These are phyloP conservation scores for Sphagnum magellanicum DNA, from an alignment of 228 moss, liverwort and hornwort species.

Conservation along the genomic window DNA sequence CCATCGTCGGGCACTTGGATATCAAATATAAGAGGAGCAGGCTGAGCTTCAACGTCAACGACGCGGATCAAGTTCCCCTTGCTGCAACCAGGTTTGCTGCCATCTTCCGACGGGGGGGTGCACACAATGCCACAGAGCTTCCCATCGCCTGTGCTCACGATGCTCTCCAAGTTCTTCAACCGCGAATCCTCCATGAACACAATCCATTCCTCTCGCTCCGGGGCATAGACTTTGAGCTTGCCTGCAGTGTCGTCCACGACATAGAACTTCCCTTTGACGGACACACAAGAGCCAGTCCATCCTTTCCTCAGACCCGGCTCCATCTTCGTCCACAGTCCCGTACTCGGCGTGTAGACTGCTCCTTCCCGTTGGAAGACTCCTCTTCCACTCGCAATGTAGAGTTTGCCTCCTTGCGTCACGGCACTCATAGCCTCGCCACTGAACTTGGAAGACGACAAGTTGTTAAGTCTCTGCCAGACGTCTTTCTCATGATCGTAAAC, in stretches of 20 bases:
- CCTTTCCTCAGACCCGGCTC: conserved; percentile 20
- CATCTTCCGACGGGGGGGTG: background rate
- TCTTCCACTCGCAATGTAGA: conserved; percentile 33
- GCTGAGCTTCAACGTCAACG: conserved; percentile 14
- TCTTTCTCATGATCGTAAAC: conserved; percentile 33
- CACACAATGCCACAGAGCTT: conserved; percentile 22
- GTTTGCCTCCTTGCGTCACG: conserved; percentile 19
- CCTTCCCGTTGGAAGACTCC: conserved; percentile 34
- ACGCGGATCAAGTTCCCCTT: conserved; percentile 16
- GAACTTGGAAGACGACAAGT: conserved; percentile 34
- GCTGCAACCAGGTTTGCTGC: background rate
- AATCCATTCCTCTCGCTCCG: conserved; percentile 16
- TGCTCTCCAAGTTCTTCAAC: conserved; percentile 16
- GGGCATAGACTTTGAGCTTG: conserved; percentile 26
- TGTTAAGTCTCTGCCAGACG: conserved; percentile 18
- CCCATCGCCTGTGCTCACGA: conserved; percentile 12
- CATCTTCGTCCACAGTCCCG: conserved; percentile 32
- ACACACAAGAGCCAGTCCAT: conserved; percentile 33
- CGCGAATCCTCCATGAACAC: conserved; percentile 19
- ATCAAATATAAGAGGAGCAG: conserved; percentile 10
- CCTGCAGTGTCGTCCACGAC: conserved; percentile 19
- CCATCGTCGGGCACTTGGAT: conserved; percentile 22
- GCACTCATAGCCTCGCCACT: conserved; percentile 46
- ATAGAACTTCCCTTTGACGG: conserved; percentile 23
- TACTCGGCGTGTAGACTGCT: conserved; percentile 17